These are phyloP conservation scores for Hansenula lynferdii DNA, from an alignment of 1,139 yeast species.

Conservation along the genomic window DNA sequence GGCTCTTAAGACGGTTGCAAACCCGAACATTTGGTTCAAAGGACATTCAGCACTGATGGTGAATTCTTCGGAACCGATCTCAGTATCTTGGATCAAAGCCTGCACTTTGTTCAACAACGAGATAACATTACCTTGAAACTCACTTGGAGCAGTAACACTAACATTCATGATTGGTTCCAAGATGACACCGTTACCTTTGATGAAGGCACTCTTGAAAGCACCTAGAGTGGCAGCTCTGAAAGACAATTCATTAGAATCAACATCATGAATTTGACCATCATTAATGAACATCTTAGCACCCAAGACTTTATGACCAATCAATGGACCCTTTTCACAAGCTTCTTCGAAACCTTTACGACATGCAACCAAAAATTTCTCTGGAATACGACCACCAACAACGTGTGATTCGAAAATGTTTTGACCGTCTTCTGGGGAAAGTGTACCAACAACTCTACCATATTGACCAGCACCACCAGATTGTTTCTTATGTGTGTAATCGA, in stretches of 20 bases:
- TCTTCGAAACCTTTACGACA: constrained; percentile 97
- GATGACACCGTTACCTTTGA: constrained; percentile 79
- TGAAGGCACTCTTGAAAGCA: constrained; percentile 90
- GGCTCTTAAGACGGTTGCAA: constrained; percentile 93
- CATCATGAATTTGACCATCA: constrained; percentile 98
- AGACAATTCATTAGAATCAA: constrained; percentile 94
- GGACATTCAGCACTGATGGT: constrained; percentile 93
- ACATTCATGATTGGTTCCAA: constrained; percentile 97
- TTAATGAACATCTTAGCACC: constrained; percentile 92
- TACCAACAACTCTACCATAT: constrained; percentile 95
- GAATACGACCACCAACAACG: constrained; percentile 94
- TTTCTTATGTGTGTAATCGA: constrained; percentile 94
- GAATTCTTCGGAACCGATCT: constrained; percentile 91
- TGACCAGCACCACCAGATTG: constrained; percentile 99
- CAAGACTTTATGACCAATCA: constrained; percentile 88
- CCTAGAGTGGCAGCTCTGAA: constrained; percentile 89
- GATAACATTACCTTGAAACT: constrained; percentile 92
- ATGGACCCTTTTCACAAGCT: constrained; percentile 93
- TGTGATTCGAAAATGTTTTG: constrained; percentile 76
- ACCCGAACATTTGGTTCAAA: constrained; percentile 91
- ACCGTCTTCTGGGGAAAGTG: constrained; percentile 59
- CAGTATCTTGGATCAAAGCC: constrained; percentile 92
- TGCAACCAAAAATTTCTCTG: constrained; percentile 91
- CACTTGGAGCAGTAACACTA: constrained; percentile 89
- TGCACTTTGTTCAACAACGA: constrained; percentile 88